These are phyloP conservation scores for Colletotrichum endophyticum DNA, from an alignment of 2,329 filamentous ascomycete species.

Conservation along the genomic window DNA sequence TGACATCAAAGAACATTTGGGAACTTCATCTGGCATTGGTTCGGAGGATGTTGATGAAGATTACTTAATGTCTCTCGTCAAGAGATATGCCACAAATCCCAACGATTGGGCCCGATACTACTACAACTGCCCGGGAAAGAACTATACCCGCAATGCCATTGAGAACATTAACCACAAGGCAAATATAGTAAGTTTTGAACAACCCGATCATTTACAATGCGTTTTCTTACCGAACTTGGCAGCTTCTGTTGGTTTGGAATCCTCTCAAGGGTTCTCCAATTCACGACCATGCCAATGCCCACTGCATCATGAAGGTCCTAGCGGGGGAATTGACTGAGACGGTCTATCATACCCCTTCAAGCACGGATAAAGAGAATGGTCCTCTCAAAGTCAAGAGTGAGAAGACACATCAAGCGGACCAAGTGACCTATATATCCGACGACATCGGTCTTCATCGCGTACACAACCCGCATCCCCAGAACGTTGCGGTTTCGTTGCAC, in stretches of 20 bases:
- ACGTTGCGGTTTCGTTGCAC: background rate
- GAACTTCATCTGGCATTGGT: background rate
- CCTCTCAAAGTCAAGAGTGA: background rate
- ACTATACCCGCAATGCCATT: background rate
- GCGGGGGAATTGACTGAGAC: background rate
- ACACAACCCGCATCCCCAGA: background rate
- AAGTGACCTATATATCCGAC: background rate
- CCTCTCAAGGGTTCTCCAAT: background rate
- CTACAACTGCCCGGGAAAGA: background rate
- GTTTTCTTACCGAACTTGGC: background rate
- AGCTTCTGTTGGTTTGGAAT: background rate
- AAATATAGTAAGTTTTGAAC: background rate
- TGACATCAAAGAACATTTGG: background rate
- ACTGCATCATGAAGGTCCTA: background rate
- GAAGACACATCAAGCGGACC: background rate
- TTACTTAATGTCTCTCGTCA: background rate
- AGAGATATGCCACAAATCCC: background rate
- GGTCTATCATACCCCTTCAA: background rate
- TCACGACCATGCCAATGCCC: background rate
- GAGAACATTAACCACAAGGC: background rate
- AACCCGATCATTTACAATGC: accelerated
- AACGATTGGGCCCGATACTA: background rate
- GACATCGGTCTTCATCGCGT: background rate
- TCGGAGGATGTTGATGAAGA: background rate
- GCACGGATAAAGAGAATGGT: background rate